These are phyloP conservation scores for Ganoderma sp. DNA, from an alignment of 1,284 basidiomycete genomes.

Conservation along the genomic window DNA sequence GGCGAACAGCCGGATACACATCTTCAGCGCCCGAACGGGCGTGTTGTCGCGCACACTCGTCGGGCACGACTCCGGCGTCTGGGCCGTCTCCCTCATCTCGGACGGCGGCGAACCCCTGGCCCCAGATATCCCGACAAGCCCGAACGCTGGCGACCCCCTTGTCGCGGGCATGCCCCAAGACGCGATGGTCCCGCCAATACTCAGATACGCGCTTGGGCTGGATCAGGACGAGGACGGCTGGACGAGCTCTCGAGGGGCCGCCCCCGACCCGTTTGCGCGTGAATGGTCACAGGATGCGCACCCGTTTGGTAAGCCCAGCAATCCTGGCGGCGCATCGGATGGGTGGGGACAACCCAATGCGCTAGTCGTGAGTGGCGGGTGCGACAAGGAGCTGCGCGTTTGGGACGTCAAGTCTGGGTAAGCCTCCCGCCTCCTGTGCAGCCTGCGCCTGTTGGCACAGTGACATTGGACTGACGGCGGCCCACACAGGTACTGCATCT, in stretches of 20 bases:
- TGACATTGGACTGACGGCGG: neutral
- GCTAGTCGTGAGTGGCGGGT: conserved; percentile 90
- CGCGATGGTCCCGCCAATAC: conserved; percentile 38
- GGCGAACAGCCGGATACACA: conserved; percentile 86
- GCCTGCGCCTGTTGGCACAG: no score
- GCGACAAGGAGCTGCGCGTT: conserved; percentile 87
- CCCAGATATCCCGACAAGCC: conserved; percentile 18
- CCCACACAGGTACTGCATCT: conserved; percentile 70
- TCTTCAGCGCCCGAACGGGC: conserved; percentile 86
- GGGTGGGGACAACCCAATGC: conserved; percentile 73
- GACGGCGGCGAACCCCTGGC: conserved; percentile 37
- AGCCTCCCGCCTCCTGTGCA: conserved; percentile 10
- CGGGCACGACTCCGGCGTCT: conserved; percentile 91
- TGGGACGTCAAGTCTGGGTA: conserved; percentile 92
- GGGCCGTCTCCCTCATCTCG: conserved; percentile 83
- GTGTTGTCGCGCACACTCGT: conserved; percentile 78
- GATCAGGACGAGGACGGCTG: conserved; percentile 31
- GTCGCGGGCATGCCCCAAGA: conserved; percentile 33
- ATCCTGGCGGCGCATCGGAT: conserved; percentile 66
- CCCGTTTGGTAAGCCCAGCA: conserved; percentile 52
- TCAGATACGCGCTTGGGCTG: conserved; percentile 44
- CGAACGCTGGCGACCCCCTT: conserved; percentile 33
- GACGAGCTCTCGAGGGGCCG: conserved; percentile 18
- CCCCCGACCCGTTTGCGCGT: conserved; percentile 26
- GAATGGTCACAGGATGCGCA: conserved; percentile 33